Conservation (phyloP, 2,329 filamentous ascomycete genomes). For the Fusarium succisae region DNA sequence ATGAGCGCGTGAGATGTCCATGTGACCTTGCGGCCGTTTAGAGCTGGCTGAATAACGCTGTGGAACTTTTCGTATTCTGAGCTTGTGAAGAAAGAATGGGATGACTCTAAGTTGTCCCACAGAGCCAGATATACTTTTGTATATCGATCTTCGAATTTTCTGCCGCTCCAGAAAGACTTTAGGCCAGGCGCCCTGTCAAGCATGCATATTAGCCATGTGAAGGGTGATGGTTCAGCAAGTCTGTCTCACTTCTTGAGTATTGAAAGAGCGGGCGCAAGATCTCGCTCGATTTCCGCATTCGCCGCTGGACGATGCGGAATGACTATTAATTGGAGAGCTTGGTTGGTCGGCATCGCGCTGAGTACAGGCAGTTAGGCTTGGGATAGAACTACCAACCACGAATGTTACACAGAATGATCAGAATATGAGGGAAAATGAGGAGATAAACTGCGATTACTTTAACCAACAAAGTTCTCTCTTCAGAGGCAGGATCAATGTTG, state of each 20-base stretch:
- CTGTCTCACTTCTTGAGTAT: neutral
- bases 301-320: neutral
- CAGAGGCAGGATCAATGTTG: fast-evolving
- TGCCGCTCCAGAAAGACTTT: neutral
- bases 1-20: neutral
- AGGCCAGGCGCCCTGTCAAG: neutral
- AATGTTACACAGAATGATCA: neutral
- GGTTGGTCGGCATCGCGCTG: neutral
- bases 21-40: neutral
- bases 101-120: neutral
- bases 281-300: neutral
- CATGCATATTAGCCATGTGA: neutral
- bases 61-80: neutral
- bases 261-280: neutral
- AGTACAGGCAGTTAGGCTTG: neutral
- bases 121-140: neutral
- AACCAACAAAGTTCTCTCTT: neutral
- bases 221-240: too few species aligned
- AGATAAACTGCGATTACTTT: neutral
- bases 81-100: neutral
- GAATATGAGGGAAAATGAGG: neutral
- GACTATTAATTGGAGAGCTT: neutral
- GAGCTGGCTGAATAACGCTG: neutral
- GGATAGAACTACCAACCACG: too few species aligned
- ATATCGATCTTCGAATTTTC: neutral